Base-by-base conservation (phyloP, 2,329 filamentous ascomycete genomes). In the Pseudophaeomoniella oleicola region DNA sequence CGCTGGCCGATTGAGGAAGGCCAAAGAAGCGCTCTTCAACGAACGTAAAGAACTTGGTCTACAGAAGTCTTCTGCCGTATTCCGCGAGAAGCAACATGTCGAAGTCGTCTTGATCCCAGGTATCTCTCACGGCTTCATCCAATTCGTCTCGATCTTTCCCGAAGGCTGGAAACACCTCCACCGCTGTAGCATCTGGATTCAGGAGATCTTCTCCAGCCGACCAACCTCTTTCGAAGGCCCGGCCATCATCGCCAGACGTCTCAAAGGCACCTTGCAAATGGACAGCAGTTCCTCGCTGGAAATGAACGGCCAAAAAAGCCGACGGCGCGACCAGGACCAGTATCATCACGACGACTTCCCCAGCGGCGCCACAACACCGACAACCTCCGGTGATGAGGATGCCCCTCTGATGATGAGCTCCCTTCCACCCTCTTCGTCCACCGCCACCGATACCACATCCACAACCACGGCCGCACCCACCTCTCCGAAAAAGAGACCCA, bases 101-200 rank as follows among this genome's bases (percentile, higher is more conserved):
- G 85, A 94, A 50, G 82, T 94, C 2, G 73, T 77, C 13, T 65
- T 96, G 16, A 78, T 98, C 3, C 86, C 87, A 0, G 87, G 88
- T 0, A 84, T 94, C 34, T 86, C 78, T 3, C 90, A 98, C 50
- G 90, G 90, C 1, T 98, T 98, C 57, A 61, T 94, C 47, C 87
- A 94, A 52, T 94, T 98, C 52, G 84, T 85, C 0, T 69, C 74
- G 1, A 66, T 94, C 3, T 98, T 92, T 47, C 86, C 86, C 0
- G 84, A 90, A 5, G 87, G 83, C 1, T 93, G 86, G 83, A 81
- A 79, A 49, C 79, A 92, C 51, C 82, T 96, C 47, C 75, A 81
- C 44, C 72, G 80, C 19, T 83, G 81, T 43, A 79, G 76, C 0
- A 62, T 67, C 12, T 96, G 88, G 88, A 86, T 94, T 46, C 69